These are phyloP conservation scores for Craspedostauros australis DNA, from an alignment of 108 stramenopile species.

Conservation along the genomic window DNA sequence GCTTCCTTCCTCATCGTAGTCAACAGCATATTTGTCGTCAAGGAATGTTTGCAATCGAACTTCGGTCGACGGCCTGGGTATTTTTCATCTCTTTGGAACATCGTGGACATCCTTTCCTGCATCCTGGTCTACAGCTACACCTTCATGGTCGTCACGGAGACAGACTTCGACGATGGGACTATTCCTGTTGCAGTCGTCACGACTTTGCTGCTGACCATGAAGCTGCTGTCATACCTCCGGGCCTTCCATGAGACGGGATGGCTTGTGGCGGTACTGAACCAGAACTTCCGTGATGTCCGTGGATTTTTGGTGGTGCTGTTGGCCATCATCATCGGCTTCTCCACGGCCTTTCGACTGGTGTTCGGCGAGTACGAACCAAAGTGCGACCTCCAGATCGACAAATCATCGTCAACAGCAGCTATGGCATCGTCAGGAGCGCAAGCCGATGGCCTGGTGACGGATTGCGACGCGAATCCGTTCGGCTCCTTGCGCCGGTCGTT, in stretches of 20 bases:
- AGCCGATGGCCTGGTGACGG: slow-evolving; percentile 1
- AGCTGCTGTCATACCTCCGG: slow-evolving; percentile 23
- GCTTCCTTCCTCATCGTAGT: slow-evolving; percentile 4
- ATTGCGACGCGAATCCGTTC: slow-evolving; percentile 17
- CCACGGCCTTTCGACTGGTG: slow-evolving; percentile 25
- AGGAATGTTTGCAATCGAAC: slow-evolving; percentile 20
- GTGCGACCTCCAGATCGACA: slow-evolving; percentile 9
- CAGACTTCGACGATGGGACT: not conserved
- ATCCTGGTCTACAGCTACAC: slow-evolving; percentile 15
- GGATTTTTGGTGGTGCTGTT: slow-evolving; percentile 28
- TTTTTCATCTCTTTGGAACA: slow-evolving; percentile 18
- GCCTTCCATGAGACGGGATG: slow-evolving; percentile 30
- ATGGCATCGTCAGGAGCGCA: no score
- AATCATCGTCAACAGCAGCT: no score
- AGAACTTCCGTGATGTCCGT: slow-evolving; percentile 26
- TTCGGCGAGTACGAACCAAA: slow-evolving; percentile 8
- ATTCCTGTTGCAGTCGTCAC: slow-evolving; percentile 23
- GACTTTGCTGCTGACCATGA: slow-evolving; percentile 19
- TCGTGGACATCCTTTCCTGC: slow-evolving; percentile 20
- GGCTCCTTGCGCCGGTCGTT: slow-evolving; percentile 14
- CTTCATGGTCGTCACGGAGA: not conserved
- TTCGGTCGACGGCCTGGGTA: slow-evolving; percentile 15
- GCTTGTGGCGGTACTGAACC: slow-evolving; percentile 19
- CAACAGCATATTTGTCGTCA: slow-evolving; percentile 20
- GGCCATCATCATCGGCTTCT: slow-evolving; percentile 28